Evolutionary conservation across 768 basidiomycete genomes (phyloP).

Genomic region (Rhodotorula diobovata): DNA sequence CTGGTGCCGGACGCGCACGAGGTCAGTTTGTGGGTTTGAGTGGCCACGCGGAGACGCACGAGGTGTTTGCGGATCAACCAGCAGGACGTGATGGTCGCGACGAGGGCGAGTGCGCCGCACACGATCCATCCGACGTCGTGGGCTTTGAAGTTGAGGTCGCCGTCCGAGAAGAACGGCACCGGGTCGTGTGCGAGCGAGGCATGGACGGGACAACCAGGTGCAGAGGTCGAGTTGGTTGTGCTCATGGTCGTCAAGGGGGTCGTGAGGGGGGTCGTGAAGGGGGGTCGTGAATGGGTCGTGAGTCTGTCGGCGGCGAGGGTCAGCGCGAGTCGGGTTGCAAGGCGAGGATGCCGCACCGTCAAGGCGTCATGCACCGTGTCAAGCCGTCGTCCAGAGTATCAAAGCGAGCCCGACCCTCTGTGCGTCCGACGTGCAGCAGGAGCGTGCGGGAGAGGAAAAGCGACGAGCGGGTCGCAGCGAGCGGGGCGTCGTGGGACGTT

Average conservation of each 20-base stretch:
- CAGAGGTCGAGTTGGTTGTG: neutral
- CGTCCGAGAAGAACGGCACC: conserved; percentile 61
- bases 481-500: too few species aligned
- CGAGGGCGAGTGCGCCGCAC: conserved; percentile 55
- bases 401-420: too few species aligned
- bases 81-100: conserved; percentile 49
- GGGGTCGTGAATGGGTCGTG: neutral
- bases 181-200: conserved; percentile 51
- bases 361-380: too few species aligned
- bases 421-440: too few species aligned
- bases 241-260: too few species aligned
- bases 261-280: neutral
- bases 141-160: conserved; percentile 60
- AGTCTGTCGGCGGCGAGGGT: too few species aligned
- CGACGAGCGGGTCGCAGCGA: too few species aligned
- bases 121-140: conserved; percentile 72
- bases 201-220: conserved; percentile 43
- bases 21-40: neutral
- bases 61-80: conserved; percentile 65
- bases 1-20: conserved; percentile 44
- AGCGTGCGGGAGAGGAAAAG: too few species aligned
- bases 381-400: too few species aligned
- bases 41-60: neutral
- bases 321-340: too few species aligned
- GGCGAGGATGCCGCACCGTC: too few species aligned